Conservation (phyloP, 225 moss, liverwort and hornwort genomes). For the Ulota crispa region DNA sequence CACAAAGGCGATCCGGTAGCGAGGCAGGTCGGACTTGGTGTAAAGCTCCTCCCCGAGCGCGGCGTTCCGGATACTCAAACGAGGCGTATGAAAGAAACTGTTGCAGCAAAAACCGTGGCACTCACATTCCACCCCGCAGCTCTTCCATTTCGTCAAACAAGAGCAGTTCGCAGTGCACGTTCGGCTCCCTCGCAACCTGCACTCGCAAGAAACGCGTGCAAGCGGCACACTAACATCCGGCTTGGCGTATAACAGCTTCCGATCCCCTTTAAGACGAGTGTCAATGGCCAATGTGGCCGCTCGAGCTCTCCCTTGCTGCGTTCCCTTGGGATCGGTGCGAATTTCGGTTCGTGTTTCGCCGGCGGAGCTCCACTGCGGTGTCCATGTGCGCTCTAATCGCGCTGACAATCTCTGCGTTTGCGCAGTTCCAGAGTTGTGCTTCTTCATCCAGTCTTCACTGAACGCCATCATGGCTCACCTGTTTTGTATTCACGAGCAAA, state of each 20-base stretch:
- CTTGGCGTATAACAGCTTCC: slow-evolving; percentile 36
- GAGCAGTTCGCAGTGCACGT: slow-evolving; percentile 39
- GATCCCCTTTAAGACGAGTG: slow-evolving; percentile 40
- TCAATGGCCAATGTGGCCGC: slow-evolving; percentile 44
- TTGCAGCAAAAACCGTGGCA: slow-evolving; percentile 57
- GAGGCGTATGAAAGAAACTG: slow-evolving; percentile 47
- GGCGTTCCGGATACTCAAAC: slow-evolving; percentile 45
- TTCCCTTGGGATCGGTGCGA: slow-evolving; percentile 10
- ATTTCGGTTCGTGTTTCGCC: background rate
- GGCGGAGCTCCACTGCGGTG: slow-evolving; percentile 23
- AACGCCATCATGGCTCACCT: slow-evolving; percentile 22
- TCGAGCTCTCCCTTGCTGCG: slow-evolving; percentile 22
- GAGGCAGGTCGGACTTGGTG: slow-evolving; percentile 36
- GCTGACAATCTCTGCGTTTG: slow-evolving; percentile 22
- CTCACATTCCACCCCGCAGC: slow-evolving; percentile 46
- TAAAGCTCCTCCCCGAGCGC: slow-evolving; percentile 53
- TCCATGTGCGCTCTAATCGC: slow-evolving; percentile 28
- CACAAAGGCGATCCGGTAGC: slow-evolving; percentile 36
- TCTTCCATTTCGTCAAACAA: slow-evolving; percentile 41
- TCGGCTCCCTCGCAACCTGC: slow-evolving; percentile 36
- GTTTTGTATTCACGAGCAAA: background rate
- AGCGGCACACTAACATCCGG: slow-evolving; percentile 31
- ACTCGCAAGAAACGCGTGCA: slow-evolving; percentile 39
- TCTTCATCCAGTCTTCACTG: slow-evolving; percentile 32
- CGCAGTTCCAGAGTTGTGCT: background rate